Percentiles rank a stretch among this genome's conserved stretches.
These are phyloP conservation scores for Melanomma pulvis-pyrius DNA, from an alignment of 495 filamentous ascomycete species.

Conservation along the genomic window DNA sequence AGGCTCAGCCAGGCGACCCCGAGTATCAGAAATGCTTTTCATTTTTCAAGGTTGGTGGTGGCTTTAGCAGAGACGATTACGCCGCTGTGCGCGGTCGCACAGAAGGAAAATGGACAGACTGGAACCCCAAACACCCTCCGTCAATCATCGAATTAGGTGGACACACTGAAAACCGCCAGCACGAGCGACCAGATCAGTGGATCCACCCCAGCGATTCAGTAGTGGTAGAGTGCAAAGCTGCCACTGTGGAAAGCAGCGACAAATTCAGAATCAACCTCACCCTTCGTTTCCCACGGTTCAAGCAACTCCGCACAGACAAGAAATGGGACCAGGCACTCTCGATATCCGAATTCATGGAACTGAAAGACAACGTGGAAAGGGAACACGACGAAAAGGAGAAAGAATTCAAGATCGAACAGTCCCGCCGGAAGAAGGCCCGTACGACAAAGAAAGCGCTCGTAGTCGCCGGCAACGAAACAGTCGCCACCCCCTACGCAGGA, in stretches of 20 bases:
- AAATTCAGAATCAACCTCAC: constrained; percentile 78
- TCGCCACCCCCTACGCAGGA: constrained; percentile 56
- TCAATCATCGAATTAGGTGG: constrained; percentile 79
- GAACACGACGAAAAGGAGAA: constrained; percentile 73
- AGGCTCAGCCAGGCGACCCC: constrained; percentile 57
- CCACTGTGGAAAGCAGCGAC: constrained; percentile 71
- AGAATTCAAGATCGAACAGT: constrained; percentile 80
- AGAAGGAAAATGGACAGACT: constrained; percentile 87
- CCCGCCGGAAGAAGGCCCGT: constrained; percentile 61
- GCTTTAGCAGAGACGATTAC: constrained; percentile 84
- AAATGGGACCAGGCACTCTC: constrained; percentile 80
- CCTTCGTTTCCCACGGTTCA: constrained; percentile 90
- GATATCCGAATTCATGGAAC: constrained; percentile 71
- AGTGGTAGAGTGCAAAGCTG: constrained; percentile 88
- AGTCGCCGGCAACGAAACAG: constrained; percentile 62
- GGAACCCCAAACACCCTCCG: constrained; percentile 80
- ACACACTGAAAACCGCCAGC: constrained; percentile 64
- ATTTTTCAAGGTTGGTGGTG: constrained; percentile 95
- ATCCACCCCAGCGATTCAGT: constrained; percentile 87
- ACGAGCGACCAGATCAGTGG: constrained; percentile 88
- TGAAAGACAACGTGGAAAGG: constrained; percentile 72
- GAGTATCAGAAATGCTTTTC: constrained; percentile 79
- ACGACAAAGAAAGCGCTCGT: constrained; percentile 65
- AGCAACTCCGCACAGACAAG: constrained; percentile 76
- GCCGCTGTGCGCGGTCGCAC: constrained; percentile 78